Percentiles rank a stretch among this genome's conserved stretches.
Conservation (phyloP, 208 protist species). For the Acanthamoeba sp. region DNA sequence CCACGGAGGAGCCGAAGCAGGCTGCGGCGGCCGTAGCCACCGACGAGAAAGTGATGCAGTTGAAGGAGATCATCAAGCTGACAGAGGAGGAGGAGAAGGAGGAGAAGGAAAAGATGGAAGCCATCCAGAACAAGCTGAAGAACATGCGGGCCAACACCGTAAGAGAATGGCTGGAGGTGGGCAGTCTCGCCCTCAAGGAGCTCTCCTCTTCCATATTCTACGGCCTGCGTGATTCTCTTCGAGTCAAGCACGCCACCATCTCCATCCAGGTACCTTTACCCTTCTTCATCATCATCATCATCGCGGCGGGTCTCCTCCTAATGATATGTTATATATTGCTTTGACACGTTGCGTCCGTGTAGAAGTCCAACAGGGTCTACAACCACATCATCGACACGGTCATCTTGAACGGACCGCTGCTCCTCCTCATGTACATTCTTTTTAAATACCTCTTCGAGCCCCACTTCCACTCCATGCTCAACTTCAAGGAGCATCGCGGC, state of each 20-base stretch:
- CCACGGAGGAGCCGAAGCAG: neutral
- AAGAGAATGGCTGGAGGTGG: neutral
- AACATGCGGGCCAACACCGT: neutral
- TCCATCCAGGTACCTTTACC: neutral
- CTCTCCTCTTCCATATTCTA: slow-evolving; percentile 23
- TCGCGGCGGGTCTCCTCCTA: neutral
- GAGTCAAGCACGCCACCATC: neutral
- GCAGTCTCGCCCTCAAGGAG: neutral
- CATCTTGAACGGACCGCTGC: slow-evolving; percentile 65
- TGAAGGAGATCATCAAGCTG: slow-evolving; percentile 10
- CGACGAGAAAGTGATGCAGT: neutral
- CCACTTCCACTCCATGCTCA: slow-evolving; percentile 56
- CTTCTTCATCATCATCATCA: neutral
- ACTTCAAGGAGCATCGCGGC: slow-evolving; percentile 34
- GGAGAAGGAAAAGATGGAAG: slow-evolving; percentile 43
- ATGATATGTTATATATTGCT: neutral
- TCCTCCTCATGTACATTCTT: slow-evolving; percentile 46
- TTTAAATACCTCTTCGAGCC: slow-evolving; percentile 49
- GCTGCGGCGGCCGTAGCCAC: neutral
- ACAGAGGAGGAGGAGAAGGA: slow-evolving; percentile 29
- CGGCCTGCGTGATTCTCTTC: slow-evolving; percentile 15
- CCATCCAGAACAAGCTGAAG: slow-evolving; percentile 26
- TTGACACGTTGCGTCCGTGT: no score
- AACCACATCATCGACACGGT: slow-evolving; percentile 10
- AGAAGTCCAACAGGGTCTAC: slow-evolving; percentile 64